Conservation (phyloP, 164 flowering plant species). For the Santalum album region DNA sequence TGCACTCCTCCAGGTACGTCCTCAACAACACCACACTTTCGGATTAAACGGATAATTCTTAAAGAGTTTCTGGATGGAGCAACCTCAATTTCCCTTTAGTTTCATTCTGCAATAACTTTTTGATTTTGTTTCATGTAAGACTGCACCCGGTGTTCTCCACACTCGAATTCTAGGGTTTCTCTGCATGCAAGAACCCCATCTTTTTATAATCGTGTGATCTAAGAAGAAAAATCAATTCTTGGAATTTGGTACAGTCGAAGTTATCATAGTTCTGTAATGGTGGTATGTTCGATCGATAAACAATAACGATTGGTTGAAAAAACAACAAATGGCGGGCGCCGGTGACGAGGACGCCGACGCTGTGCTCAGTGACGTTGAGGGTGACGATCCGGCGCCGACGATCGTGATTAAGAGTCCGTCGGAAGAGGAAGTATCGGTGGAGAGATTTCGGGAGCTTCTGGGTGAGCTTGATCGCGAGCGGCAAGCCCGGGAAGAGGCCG, state of each 20-base stretch:
- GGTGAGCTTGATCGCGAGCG: conserved; percentile 77
- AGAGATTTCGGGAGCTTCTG: conserved; percentile 42
- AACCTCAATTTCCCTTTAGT: too few species aligned
- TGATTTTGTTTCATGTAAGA: too few species aligned
- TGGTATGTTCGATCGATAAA: conserved; percentile 13
- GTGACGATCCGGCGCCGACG: conserved; percentile 48
- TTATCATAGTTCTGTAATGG: too few species aligned
- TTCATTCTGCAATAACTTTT: too few species aligned
- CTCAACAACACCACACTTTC: too few species aligned
- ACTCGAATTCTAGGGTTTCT: conserved; percentile 1
- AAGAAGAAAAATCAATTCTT: conserved; percentile 29
- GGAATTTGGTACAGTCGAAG: background rate
- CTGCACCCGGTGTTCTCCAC: too few species aligned
- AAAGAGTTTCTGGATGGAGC: too few species aligned
- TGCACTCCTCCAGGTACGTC: too few species aligned
- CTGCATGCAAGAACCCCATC: background rate
- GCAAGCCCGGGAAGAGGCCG: conserved; percentile 53
- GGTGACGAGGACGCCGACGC: conserved; percentile 54
- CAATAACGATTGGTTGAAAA: background rate
- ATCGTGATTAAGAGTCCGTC: conserved; percentile 20
- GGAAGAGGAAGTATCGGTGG: conserved; percentile 36
- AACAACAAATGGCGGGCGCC: conserved; percentile 29
- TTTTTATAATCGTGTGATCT: too few species aligned
- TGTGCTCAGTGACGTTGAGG: conserved; percentile 84
- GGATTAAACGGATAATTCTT: too few species aligned